Evolutionary conservation across 495 filamentous ascomycete species (phyloP).

Genomic region (Baudoinia panamericana): DNA sequence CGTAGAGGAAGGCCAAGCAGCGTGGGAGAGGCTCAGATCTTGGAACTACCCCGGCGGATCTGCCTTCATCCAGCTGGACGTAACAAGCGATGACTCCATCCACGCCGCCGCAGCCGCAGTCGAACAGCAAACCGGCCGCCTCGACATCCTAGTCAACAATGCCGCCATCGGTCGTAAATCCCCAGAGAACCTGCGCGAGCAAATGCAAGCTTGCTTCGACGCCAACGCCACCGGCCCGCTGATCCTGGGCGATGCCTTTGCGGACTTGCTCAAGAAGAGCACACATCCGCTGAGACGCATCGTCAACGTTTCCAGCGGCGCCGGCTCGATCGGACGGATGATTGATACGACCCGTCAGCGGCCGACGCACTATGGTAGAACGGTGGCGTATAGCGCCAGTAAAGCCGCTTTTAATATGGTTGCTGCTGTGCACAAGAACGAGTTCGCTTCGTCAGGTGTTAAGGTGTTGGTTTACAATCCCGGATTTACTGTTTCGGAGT

Average conservation of each 20-base stretch:
- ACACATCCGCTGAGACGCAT: constrained; percentile 17
- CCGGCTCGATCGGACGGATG: constrained; percentile 18
- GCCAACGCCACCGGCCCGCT: constrained; percentile 29
- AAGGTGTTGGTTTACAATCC: constrained; percentile 26
- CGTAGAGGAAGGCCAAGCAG: constrained; percentile 24
- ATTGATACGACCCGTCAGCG: constrained; percentile 1
- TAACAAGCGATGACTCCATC: constrained; percentile 21
- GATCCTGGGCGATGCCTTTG: constrained; percentile 22
- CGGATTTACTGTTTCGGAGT: constrained; percentile 29
- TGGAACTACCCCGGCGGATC: constrained; percentile 16
- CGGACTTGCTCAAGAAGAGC: constrained; percentile 24
- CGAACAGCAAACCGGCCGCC: constrained; percentile 14
- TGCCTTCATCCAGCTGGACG: constrained; percentile 20
- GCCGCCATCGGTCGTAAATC: constrained; percentile 14
- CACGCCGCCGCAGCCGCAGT: constrained; percentile 15
- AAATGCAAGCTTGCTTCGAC: constrained; percentile 18
- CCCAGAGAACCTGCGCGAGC: constrained; percentile 23
- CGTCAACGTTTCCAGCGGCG: constrained; percentile 24
- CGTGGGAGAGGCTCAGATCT: constrained; percentile 25
- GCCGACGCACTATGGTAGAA: neutral
- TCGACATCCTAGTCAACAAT: constrained; percentile 5
- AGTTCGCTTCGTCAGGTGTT: constrained; percentile 14
- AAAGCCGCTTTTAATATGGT: constrained; percentile 29
- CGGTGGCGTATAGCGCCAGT: constrained; percentile 11
- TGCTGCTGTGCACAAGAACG: constrained; percentile 6